These are phyloP conservation scores for Melampsora americana DNA, from an alignment of 1,284 basidiomycete genomes.

Conservation along the genomic window DNA sequence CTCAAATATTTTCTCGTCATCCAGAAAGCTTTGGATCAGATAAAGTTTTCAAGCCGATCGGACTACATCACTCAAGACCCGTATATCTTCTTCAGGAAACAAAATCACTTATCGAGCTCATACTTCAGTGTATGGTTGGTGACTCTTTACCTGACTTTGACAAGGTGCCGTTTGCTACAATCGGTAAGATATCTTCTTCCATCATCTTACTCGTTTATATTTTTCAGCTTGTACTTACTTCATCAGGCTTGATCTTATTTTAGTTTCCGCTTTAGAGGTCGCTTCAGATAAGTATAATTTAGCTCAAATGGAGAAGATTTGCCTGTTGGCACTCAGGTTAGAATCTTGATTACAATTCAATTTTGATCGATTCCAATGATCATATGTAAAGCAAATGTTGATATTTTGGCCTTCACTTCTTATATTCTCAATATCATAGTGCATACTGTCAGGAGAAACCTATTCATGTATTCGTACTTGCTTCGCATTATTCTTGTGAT, in stretches of 20 bases:
- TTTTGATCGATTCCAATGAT: too few relatives aligned
- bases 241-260: not conserved
- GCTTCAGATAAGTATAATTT: slow-evolving; percentile 7
- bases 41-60: not conserved
- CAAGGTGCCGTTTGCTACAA: not conserved
- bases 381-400: too few relatives aligned
- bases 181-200: not conserved
- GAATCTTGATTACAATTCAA: too few relatives aligned
- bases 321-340: slow-evolving; percentile 1
- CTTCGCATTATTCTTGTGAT: slow-evolving; percentile 5
- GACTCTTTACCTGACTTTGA: not conserved
- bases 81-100: not conserved
- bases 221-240: not conserved
- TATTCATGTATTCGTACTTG: not conserved
- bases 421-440: not conserved
- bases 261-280: not conserved
- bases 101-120: not conserved
- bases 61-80: not conserved
- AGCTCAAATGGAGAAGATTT: slow-evolving; percentile 2
- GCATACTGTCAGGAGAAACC: slow-evolving; percentile 13
- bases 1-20: not conserved
- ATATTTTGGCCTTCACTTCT: not conserved
- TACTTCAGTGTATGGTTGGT: slow-evolving; percentile 3
- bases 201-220: not conserved
- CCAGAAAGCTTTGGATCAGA: not conserved